Conservation (phyloP, 345 rosid species). For the Theobroma cacao region DNA sequence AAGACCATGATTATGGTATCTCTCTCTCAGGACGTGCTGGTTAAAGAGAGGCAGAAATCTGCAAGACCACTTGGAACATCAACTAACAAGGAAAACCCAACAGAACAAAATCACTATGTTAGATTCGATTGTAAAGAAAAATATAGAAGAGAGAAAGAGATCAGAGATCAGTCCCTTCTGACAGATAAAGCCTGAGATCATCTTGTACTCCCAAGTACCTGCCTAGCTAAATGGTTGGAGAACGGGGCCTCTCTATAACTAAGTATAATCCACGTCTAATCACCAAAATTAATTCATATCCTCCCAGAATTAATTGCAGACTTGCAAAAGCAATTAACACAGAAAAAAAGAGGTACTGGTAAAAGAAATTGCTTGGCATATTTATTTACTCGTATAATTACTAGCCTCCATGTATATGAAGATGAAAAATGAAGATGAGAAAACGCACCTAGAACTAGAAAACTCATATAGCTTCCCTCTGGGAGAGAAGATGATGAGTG, state of each 20-base stretch:
- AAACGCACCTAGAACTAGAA: slow-evolving; percentile 51
- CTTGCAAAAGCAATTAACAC: neutral
- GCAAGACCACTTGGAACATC: slow-evolving; percentile 1
- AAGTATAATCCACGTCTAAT: neutral
- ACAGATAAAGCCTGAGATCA: slow-evolving; percentile 17
- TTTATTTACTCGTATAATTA: too few relatives aligned
- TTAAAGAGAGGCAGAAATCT: neutral
- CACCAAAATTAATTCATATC: neutral
- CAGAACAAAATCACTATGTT: slow-evolving; percentile 3
- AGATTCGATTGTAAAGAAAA: slow-evolving; percentile 16
- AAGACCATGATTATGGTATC: neutral
- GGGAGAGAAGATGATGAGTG: slow-evolving; percentile 69
- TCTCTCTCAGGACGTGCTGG: neutral
- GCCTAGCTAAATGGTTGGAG: neutral
- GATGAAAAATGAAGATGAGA: neutral
- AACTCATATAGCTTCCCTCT: slow-evolving; percentile 70
- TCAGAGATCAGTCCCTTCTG: slow-evolving; percentile 15
- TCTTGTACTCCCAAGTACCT: slow-evolving; percentile 10
- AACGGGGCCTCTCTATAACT: neutral
- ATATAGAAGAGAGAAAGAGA: neutral
- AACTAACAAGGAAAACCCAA: slow-evolving; percentile 6
- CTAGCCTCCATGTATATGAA: neutral
- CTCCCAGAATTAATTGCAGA: neutral
- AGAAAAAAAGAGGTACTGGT: neutral
- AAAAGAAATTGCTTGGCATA: too few relatives aligned